phyloP scores from a whole-genome alignment of 2,329 filamentous ascomycete species.

The Pseudogymnoascus sp. region DNA sequence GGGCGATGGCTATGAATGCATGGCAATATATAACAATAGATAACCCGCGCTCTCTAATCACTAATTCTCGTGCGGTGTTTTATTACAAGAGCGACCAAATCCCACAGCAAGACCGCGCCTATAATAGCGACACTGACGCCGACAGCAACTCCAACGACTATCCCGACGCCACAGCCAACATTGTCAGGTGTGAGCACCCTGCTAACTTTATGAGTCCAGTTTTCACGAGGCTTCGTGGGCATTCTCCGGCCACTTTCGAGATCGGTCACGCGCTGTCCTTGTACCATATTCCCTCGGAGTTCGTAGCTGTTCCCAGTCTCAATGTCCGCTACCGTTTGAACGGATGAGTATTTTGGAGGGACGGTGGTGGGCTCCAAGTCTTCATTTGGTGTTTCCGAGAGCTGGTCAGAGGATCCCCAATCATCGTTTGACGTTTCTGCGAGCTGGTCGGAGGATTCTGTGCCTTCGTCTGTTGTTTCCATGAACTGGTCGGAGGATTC shows the following conservation, averaged over 20 bases:
- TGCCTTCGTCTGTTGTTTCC: background rate
- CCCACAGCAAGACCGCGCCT: background rate
- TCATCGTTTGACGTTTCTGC: background rate
- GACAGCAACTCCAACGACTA: background rate
- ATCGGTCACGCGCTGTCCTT: background rate
- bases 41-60: background rate
- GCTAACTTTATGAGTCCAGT: background rate
- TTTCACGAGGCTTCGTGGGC: background rate
- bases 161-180: background rate
- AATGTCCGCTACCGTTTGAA: background rate
- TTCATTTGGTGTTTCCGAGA: background rate
- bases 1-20: background rate
- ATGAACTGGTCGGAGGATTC: background rate
- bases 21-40: background rate
- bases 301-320: background rate
- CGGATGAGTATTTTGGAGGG: background rate
- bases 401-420: background rate
- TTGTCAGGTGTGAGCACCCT: background rate
- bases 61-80: background rate
- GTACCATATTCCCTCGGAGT: background rate
- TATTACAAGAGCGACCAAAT: background rate
- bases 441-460: background rate
- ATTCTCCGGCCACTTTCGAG: background rate
- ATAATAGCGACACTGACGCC: background rate
- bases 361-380: background rate